Conservation (phyloP, 768 basidiomycete genomes). For the Boletus vinaceobasis region DNA sequence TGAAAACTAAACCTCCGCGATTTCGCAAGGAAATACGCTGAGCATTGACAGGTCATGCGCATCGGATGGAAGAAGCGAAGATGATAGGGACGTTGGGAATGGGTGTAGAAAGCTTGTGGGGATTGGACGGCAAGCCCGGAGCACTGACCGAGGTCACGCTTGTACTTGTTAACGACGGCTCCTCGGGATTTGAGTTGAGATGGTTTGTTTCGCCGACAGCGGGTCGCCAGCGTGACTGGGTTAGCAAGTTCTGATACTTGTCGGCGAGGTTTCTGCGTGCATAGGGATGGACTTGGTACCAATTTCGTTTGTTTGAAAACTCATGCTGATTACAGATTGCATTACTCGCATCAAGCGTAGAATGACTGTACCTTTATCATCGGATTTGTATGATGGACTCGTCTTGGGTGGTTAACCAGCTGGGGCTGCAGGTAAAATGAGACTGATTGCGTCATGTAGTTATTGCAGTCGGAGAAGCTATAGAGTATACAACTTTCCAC, state of each 20-base stretch:
- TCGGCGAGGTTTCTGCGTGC: too few relatives aligned
- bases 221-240: background rate
- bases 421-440: background rate
- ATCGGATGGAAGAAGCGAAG: background rate
- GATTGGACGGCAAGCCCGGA: too few relatives aligned
- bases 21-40: background rate
- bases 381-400: background rate
- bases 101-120: background rate
- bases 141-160: background rate
- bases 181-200: background rate
- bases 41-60: background rate
- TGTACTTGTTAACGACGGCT: background rate
- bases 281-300: background rate
- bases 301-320: background rate
- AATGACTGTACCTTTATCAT: background rate
- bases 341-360: background rate
- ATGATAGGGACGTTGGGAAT: too few relatives aligned
- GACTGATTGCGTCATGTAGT: background rate
- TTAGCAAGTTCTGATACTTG: background rate
- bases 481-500: background rate
- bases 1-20: background rate
- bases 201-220: background rate
- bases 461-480: constrained; percentile 1
- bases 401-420: background rate
- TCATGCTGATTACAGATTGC: background rate